Evolutionary conservation across 192 early-diverging fungal genomes (phyloP), one percentile per base, ranked within the genome.

Genomic region (Coemansia sp.): DNA sequence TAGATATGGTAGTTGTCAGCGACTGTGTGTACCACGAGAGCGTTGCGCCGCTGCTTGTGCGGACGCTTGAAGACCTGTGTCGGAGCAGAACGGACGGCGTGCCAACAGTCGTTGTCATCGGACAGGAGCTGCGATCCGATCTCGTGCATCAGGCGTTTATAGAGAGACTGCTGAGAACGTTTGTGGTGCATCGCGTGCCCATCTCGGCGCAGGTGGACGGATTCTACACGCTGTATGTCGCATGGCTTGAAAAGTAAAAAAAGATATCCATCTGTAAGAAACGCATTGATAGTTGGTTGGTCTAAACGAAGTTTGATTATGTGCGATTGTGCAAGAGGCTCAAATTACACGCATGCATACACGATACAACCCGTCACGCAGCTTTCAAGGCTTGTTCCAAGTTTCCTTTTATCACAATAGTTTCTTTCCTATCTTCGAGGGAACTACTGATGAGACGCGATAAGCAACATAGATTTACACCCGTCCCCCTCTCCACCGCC

Each of bases 101-200:
- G 7, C 55, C 21, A 3, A 53, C 40, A 15, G 75, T 77, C 12
- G 71, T 37, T 13, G 48, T 82, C 43, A 58, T 51, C 26, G 79
- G 70, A 0, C 79, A 82, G 59, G 79, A 82, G 28, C 62, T 82
- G 71, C 66, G 79, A 7, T 82, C 79, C n/a, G 79, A 82, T 35
- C 5, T 77, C 6, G 79, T 82, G 12, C 74, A 82, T 37, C 65
- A 70, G 57, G 68, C 31, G 31, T 82, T 82, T 67, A 42, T 82
- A 5, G 60, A 66, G 12, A 39, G 10, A 13, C 42, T 82, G 45
- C 64, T 82, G 4, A 26, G 67, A 37, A 33, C 23, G 18, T 81
- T 81, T 63, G 49, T 53, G 15, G 56, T 81, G 13, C 64, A 66
- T 26, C 69, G 79, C 0, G 62, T 75, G 15, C 74, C 79, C 2